Base-by-base conservation (phyloP, 148 eudicot genomes). In the Persicaria maculosa region DNA sequence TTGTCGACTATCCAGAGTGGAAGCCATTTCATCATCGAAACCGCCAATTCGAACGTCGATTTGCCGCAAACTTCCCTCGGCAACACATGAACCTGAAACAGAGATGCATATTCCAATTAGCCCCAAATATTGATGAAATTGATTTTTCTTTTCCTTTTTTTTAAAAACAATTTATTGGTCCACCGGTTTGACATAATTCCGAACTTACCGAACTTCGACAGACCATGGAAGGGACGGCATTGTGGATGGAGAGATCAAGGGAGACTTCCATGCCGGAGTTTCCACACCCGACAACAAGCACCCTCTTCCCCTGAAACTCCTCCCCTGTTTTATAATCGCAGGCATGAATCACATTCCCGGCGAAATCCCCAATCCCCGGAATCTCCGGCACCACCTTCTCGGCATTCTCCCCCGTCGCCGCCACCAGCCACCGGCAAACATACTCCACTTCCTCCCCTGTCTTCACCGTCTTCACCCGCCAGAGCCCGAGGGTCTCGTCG, bases 61-160 rank as follows among this genome's bases (percentile, higher is more conserved):
- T 75, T 83, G 44, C 95, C 92, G 6, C 88, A 81, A 80, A 90
- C 84, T 74, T 88, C 84, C 80, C 85, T 89, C 2, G 95, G 95
- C 65, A 88, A 74, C 50, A 90, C 83, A 75, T 90, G 95, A 74
- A 90, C 88, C 95, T 90, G 81, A 61, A 76, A 65, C 48, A 46
- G 22, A 47, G 40, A 31, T 2, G 20, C 67, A 68, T 25, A 25
- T 7, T 8, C 16, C 16, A 62, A 0, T 62, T 11, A 62, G 68
- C 68, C 5, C 68, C 15, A 11, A 11, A 62, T 22, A 9, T 5
- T 20, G 9, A 11, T 11, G 40, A 22, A 59, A 59, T 2, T 4
- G 1, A 17, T 57, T 57, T 36, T 7, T 3, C 5, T 17, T 54
- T 53, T n/a, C n/a, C n/a, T 53, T 53, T 7, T 53, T 53, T 3